These are phyloP conservation scores for Pseudofabraea citricarpa DNA, from an alignment of 2,329 filamentous ascomycete genomes.

Conservation along the genomic window DNA sequence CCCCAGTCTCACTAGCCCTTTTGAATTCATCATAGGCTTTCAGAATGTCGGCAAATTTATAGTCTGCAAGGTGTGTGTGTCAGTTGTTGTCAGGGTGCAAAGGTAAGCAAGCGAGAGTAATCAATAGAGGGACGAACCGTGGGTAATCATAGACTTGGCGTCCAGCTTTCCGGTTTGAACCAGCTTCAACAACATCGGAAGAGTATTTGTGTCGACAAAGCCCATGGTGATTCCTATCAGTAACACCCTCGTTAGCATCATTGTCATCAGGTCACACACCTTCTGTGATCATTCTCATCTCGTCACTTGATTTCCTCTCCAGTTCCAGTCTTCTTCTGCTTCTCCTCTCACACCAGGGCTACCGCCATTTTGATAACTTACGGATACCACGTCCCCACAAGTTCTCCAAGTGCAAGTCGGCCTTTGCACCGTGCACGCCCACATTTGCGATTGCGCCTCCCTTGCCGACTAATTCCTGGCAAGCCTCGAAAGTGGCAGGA, in stretches of 20 bases:
- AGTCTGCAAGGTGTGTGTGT: not conserved
- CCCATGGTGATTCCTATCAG: not conserved
- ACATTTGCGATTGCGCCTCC: constrained; percentile 52
- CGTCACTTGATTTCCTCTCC: not conserved
- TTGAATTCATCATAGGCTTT: not conserved
- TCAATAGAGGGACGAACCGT: not conserved
- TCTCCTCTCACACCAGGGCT: not conserved
- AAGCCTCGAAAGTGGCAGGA: constrained; percentile 45
- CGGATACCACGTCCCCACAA: constrained; percentile 50
- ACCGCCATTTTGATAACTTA: constrained; percentile 24
- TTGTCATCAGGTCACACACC: not conserved
- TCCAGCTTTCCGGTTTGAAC: not conserved
- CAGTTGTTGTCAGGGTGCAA: no score
- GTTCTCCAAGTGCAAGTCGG: constrained; percentile 43
- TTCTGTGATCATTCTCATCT: not conserved
- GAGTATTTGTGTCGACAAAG: not conserved
- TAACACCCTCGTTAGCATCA: not conserved
- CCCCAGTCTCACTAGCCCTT: not conserved
- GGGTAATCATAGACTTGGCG: not conserved
- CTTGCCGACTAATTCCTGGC: constrained; percentile 45
- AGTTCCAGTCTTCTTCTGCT: not conserved
- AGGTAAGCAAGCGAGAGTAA: not conserved
- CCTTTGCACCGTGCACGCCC: constrained; percentile 49
- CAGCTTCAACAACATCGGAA: not conserved
- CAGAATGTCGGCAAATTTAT: not conserved